Conservation (phyloP, 2,329 filamentous ascomycete species). For the Diaporthe longicolla region DNA sequence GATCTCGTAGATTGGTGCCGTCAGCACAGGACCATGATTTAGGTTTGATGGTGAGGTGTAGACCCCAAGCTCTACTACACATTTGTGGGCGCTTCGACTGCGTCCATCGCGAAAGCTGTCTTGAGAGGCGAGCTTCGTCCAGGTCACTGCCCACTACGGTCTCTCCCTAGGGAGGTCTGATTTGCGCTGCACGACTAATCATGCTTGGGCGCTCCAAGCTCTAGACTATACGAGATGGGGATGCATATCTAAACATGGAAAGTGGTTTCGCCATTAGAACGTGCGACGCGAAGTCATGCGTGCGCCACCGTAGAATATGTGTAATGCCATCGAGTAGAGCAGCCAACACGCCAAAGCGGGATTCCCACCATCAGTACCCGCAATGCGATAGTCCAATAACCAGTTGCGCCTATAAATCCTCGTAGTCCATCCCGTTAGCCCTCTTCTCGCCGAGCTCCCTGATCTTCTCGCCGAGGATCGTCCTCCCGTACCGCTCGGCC, state of each 20-base stretch:
- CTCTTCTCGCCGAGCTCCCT: slow-evolving; percentile 83
- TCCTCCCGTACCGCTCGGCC: slow-evolving; percentile 85
- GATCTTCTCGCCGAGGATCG: slow-evolving; percentile 91
- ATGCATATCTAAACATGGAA: background rate
- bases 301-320: background rate
- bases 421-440: slow-evolving; percentile 67
- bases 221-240: background rate
- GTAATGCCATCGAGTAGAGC: slow-evolving; percentile 4
- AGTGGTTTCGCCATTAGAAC: background rate
- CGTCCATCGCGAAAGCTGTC: background rate
- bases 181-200: background rate
- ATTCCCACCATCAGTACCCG: background rate
- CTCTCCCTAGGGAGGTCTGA: background rate
- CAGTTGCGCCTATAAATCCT: background rate
- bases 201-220: background rate
- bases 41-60: slow-evolving; percentile 24
- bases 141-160: slow-evolving; percentile 1
- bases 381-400: background rate
- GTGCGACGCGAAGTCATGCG: background rate
- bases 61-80: background rate
- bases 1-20: background rate
- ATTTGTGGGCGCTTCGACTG: background rate
- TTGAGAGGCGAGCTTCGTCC: background rate
- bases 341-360: background rate
- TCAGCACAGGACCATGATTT: background rate